Base-by-base conservation (phyloP, 495 filamentous ascomycete species). In the Tuber microsphaerosporum region DNA sequence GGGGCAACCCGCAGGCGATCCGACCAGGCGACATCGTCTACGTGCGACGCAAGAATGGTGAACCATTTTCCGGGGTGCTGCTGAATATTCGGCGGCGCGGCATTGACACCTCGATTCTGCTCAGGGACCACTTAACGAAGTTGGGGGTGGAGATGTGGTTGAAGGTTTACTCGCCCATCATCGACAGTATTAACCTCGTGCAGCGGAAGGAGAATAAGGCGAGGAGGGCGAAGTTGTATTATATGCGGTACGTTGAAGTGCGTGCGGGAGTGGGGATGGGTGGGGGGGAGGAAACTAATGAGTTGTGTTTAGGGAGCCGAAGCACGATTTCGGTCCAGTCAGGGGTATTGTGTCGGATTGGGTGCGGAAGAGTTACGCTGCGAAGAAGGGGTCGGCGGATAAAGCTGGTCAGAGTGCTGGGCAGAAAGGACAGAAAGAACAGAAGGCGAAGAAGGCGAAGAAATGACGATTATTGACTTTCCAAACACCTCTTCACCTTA, bases 101-200 rank as follows among this genome's bases (percentile, higher is more conserved):
- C 76, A 87, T 96, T 39, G 95, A 99, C 84, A 94, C 93, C 9
- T 91, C 90, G 1, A 88, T 98, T 68, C 84, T 97, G 76, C 86
- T 99, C 73, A 87, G 95, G 41, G 94, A 93, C 81, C 89, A 94
- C 78, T 83, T 99, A 73, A 90, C 90, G 68, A 87, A 91, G 73
- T 89, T 95, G 9, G 92, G 93, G 70, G 93, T 97, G n/a, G 95
- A 99, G 89, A 94, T 97, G 93, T 97, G 93, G 88, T 92, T 91
- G 83, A 99, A 98, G 88, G 86, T 97, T 71, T 98, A 93, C 86
- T 91, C 88, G 77, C 94, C 94, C 76, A 92, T 92, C 83, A 91
- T 98, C 71, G 88, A 91, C 81, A 92, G 92, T 75, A 92, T 99
- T 81, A 96, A 99, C 86, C 90, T 99, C 78, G 92, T 98, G 84